These are phyloP conservation scores for Solanum ahanhuiri DNA, from an alignment of 257 asterid species.

Conservation along the genomic window DNA sequence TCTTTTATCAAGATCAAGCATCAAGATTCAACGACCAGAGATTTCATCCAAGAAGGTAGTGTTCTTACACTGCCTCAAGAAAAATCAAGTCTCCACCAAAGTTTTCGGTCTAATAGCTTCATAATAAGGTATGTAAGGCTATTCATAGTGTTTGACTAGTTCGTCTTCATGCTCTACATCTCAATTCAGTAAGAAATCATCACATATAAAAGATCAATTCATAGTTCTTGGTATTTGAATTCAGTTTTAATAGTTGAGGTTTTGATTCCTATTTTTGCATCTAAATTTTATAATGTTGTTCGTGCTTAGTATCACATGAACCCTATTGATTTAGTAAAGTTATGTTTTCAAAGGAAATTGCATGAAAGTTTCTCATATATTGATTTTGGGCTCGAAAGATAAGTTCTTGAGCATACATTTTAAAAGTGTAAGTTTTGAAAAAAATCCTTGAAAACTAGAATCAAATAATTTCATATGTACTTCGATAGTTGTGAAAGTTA, in stretches of 20 bases:
- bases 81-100: neutral
- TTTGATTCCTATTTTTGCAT: neutral
- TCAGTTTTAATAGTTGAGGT: neutral
- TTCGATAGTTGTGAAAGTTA: neutral
- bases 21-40: neutral
- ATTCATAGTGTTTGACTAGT: neutral
- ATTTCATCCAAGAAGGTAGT: neutral
- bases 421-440: neutral
- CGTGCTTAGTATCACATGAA: neutral
- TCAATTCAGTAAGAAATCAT: no score
- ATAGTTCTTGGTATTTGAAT: neutral
- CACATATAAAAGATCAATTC: neutral
- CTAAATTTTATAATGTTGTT: neutral
- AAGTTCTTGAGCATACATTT: neutral
- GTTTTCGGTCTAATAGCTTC: no score
- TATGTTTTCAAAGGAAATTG: neutral
- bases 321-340: neutral
- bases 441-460: neutral
- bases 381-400: neutral
- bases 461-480: neutral
- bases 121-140: neutral
- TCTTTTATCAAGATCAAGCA: neutral
- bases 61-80: neutral
- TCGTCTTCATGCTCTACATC: neutral
- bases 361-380: neutral